Percentiles rank a stretch among this genome's conserved stretches.
These are phyloP conservation scores for Xenoacremonium recifei DNA, from an alignment of 2,329 filamentous ascomycete genomes.

Conservation along the genomic window DNA sequence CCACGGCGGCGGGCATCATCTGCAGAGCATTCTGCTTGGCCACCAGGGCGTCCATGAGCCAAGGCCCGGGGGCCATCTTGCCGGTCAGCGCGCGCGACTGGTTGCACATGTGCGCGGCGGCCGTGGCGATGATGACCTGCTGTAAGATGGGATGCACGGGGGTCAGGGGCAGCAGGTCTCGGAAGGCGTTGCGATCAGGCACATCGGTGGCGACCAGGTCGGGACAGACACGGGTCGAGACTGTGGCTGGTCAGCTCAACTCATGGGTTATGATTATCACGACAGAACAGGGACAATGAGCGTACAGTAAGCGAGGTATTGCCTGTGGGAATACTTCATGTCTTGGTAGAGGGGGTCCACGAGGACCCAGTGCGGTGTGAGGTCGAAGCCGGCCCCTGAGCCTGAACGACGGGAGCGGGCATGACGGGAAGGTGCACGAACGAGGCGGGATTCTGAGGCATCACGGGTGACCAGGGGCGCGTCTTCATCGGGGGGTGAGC, in stretches of 20 bases:
- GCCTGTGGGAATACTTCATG: conserved; percentile 45
- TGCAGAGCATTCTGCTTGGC: conserved; percentile 45
- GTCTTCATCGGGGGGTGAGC: conserved; percentile 12
- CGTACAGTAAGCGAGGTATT: conserved; percentile 43
- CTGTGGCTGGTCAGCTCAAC: conserved; percentile 24
- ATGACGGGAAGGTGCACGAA: conserved; percentile 19
- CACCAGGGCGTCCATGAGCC: conserved; percentile 43
- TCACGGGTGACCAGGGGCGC: conserved; percentile 7
- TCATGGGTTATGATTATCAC: no score
- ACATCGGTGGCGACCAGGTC: conserved; percentile 50
- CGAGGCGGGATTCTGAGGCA: conserved; percentile 25
- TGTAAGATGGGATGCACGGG: conserved; percentile 40
- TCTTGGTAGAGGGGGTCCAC: conserved; percentile 50
- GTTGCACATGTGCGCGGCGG: conserved; percentile 48
- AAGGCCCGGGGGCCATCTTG: conserved; percentile 23
- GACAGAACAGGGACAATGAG: conserved; percentile 5
- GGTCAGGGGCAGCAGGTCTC: conserved; percentile 42
- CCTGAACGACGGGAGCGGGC: conserved; percentile 28
- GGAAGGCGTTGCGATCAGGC: conserved; percentile 45
- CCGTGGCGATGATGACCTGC: conserved; percentile 47
- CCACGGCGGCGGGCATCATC: conserved; percentile 40
- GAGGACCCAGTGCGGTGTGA: conserved; percentile 36
- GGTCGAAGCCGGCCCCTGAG: conserved; percentile 14
- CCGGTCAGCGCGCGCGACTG: conserved; percentile 33
- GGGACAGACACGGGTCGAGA: conserved; percentile 49